Evolutionary conservation across 768 basidiomycete genomes (phyloP).

Genomic region (Ramaria rubella): DNA sequence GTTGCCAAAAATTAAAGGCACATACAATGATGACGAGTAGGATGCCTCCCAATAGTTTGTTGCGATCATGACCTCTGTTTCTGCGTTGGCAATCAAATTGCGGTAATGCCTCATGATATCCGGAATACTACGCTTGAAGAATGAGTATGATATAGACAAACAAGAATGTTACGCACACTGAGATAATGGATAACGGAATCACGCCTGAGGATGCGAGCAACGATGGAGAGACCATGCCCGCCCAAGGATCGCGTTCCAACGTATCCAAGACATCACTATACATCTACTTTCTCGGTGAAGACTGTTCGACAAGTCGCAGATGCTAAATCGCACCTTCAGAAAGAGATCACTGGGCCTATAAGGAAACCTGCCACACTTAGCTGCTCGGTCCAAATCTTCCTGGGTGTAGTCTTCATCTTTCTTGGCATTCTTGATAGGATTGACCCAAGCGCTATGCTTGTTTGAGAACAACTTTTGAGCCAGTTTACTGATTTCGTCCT

Average conservation of each 20-base stretch:
- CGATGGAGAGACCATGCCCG: slow-evolving; percentile 53
- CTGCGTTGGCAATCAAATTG: slow-evolving; percentile 52
- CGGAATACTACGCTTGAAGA: slow-evolving; percentile 58
- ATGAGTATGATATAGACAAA: too few relatives aligned
- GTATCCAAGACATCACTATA: slow-evolving; percentile 57
- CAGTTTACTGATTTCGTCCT: slow-evolving; percentile 30
- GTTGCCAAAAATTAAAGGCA: neutral
- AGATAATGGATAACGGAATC: slow-evolving; percentile 55
- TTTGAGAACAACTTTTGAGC: slow-evolving; percentile 36
- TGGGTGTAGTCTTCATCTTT: slow-evolving; percentile 24
- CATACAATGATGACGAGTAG: slow-evolving; percentile 39
- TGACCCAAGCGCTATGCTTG: slow-evolving; percentile 22
- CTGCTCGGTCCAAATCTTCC: slow-evolving; percentile 42
- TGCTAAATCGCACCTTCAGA: slow-evolving; percentile 38
- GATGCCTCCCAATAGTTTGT: slow-evolving; percentile 59
- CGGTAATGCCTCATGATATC: slow-evolving; percentile 70
- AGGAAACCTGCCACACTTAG: slow-evolving; percentile 46
- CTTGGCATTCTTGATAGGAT: slow-evolving; percentile 16
- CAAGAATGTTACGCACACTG: slow-evolving; percentile 31
- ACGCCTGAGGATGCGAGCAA: slow-evolving; percentile 58
- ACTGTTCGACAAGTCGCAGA: neutral
- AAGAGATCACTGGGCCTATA: slow-evolving; percentile 52
- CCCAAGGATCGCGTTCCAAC: slow-evolving; percentile 47
- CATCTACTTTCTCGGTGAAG: slow-evolving; percentile 33
- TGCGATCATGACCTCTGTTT: slow-evolving; percentile 59